Base-by-base conservation (phyloP, 2,329 filamentous ascomycete species). In the Chaetomium sp. region DNA sequence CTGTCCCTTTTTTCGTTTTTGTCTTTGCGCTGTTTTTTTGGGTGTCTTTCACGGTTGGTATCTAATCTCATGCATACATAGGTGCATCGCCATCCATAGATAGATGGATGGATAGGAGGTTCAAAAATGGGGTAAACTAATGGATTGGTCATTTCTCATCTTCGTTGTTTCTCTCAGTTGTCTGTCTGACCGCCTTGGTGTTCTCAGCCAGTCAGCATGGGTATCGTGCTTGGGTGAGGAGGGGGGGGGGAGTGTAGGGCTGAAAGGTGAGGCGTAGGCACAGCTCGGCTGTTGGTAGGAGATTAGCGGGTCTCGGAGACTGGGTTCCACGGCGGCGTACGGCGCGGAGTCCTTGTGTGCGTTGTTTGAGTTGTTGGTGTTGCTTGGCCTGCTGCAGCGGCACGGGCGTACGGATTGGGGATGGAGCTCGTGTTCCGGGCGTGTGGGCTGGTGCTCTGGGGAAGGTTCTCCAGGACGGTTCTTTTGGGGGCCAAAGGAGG, bases 271-370 rank as follows among this genome's bases (percentile, higher is more conserved):
- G 57, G 50, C 57, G 29, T 38, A 19, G 62, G 62, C 56, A 60
- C 62, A 60, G 38, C 57, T 49, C 6, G 21, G 42, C 4, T 49
- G 62, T 64, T 64, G 62, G 57, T 64, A 47, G 29, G 62, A 60
- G 62, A 38, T 60, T 58, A 23, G 57, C 31, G 38, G 21, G 27
- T 33, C 29, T 33, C 19, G 16, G 16, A 29, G 31, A 27, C 16
- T 13, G 8, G 10, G 16, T 49, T 12, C 27, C 19, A 6, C 49
- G 33, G 58, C 35, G 59, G 35, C 33, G 35, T 38, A 51, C 29
- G 49, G 58, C 58, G 53, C 58, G 25, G 33, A 31, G 8, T 12
- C 4, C 1, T 60, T n/a, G 21, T 27, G 21, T 27, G 53, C 16
- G 29, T 38, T 29, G 53, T 56, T 35, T 56, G 53, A 29, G 50